Evolutionary conservation across 805 yeast species (phyloP).

Genomic region (Pichia paraexigua): DNA sequence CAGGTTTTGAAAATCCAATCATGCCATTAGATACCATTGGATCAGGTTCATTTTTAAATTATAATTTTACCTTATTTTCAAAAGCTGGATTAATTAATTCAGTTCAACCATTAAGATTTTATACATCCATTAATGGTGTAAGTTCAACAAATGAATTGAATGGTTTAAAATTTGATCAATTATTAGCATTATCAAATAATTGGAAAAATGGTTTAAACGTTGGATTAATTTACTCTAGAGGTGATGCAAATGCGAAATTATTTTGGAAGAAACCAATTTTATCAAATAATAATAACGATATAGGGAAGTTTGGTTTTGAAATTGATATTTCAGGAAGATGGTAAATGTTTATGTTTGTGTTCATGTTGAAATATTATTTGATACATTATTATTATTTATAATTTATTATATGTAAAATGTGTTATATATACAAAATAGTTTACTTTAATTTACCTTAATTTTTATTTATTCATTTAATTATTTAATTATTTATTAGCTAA

Average conservation of each 20-base stretch:
- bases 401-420: neutral
- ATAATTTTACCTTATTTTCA: constrained; percentile 8
- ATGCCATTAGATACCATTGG: constrained; percentile 13
- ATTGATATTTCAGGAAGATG: constrained; percentile 13
- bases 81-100: constrained; percentile 6
- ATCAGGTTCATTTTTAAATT: constrained; percentile 10
- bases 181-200: neutral
- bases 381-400: neutral
- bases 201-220: constrained; percentile 11
- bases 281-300: neutral
- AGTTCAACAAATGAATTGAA: constrained; percentile 2
- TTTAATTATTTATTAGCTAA: constrained; percentile 26
- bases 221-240: constrained; percentile 11
- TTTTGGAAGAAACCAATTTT: constrained; percentile 6
- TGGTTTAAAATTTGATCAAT: neutral
- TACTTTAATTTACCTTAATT: too few relatives aligned
- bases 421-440: too few relatives aligned
- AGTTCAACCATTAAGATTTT: constrained; percentile 11
- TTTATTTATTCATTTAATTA: neutral
- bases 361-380: too few relatives aligned
- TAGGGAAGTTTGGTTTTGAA: constrained; percentile 12
- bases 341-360: neutral
- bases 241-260: constrained; percentile 9
- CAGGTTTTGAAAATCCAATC: constrained; percentile 17
- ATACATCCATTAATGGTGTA: constrained; percentile 9